Evolutionary conservation across 257 asterid species (phyloP).

Genomic region (Gynochthodes officinalis): DNA sequence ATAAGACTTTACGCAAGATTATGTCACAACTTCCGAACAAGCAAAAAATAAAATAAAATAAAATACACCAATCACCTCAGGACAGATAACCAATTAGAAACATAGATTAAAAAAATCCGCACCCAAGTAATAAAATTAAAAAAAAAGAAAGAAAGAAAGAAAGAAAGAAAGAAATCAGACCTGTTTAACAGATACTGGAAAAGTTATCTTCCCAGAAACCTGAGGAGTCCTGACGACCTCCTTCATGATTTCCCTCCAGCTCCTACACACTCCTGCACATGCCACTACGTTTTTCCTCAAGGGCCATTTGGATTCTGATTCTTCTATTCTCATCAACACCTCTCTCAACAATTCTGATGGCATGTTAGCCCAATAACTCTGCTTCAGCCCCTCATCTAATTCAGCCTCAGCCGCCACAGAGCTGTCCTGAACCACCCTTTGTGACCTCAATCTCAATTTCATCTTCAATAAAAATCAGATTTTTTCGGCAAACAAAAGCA

Average conservation of each 20-base stretch:
- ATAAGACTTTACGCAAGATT: not conserved
- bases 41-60: not conserved
- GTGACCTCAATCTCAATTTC: slow-evolving; percentile 75
- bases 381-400: slow-evolving; percentile 16
- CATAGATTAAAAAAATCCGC: not conserved
- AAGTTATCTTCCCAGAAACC: slow-evolving; percentile 72
- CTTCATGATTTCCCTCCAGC: slow-evolving; percentile 85
- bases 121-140: not conserved
- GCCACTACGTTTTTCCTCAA: slow-evolving; percentile 77
- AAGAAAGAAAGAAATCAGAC: slow-evolving; percentile 24
- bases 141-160: not conserved
- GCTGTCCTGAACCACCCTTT: slow-evolving; percentile 71
- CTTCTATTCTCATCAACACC: slow-evolving; percentile 63
- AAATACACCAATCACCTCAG: not conserved
- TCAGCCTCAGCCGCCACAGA: slow-evolving; percentile 46
- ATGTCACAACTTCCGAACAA: not conserved
- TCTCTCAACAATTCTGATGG: slow-evolving; percentile 78
- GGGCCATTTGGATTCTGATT: slow-evolving; percentile 66
- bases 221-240: slow-evolving; percentile 66
- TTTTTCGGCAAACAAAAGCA: not conserved
- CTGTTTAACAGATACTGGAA: slow-evolving; percentile 85
- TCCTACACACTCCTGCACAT: slow-evolving; percentile 82
- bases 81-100: not conserved
- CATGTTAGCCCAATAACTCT: slow-evolving; percentile 64
- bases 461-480: slow-evolving; percentile 32